Evolutionary conservation across 2,329 filamentous ascomycete species (phyloP), one percentile per base, ranked within the genome.

Genomic region (Clarireedia paspali): DNA sequence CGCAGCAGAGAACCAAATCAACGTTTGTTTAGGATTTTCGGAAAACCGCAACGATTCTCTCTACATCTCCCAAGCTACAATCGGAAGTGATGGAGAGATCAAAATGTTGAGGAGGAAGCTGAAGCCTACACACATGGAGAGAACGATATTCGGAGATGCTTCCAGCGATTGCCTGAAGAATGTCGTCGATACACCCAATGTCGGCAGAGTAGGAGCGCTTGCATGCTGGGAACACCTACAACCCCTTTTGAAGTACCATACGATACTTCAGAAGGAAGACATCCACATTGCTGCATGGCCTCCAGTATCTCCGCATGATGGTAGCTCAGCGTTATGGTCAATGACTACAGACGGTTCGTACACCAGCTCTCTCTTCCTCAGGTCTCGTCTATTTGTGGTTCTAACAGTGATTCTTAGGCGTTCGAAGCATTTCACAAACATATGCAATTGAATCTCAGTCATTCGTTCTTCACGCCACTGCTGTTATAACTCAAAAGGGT

Each of bases 371-470:
- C 72, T 36, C 24, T 15, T 20, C 34, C 36, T 6, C 4, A 6
- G 46, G 53, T 17, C n/a, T 49, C 23, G 15, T 34, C 5, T 17
- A 23, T 9, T 34, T 39, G 26, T 36, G 23, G 17, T 4, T 4
- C 15, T 17, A 34, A 34, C 17, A 12, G 12, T 39, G 59, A 49
- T 77, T 26, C 10, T 17, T 6, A 52, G 53, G 39, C 10, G 20
- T 23, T 72, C 73, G 80, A 4, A 70, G 77, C 6, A 76, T 82
- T 2, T 79, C 77, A 4, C 78, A 78, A 15, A 76, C 74, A 3
- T 82, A 82, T 57, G 79, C 79, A 26, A 77, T 80, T 54, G 79
- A 83, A 67, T 81, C 77, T 1, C 78, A 76, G 2, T 74, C 77
- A 0, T 83, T 75, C 71, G 77, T 77, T 0, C 70, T 82, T 12